Evolutionary conservation across 2,329 filamentous ascomycete species (phyloP), one percentile per base, ranked within the genome.

Genomic region (Talaromyces funiculosus): DNA sequence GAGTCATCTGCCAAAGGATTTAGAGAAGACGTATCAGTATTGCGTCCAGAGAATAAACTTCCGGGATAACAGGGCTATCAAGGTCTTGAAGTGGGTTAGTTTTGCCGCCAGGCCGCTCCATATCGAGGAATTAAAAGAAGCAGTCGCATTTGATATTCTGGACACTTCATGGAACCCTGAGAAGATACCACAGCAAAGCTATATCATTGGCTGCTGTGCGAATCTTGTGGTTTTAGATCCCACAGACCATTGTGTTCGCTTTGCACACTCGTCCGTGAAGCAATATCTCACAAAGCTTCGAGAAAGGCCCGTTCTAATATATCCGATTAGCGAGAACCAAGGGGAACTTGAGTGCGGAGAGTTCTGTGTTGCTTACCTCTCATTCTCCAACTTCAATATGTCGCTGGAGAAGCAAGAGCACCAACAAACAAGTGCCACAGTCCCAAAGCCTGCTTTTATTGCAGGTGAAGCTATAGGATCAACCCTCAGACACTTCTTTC

Each of bases 181-280:
- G 5, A 64, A 60, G 31, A 61, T 66, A n/a, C 66, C 67, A 3
- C 49, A 47, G 12, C 53, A 8, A 14, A 59, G 65, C 10, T 60
- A 65, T 49, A 22, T 68, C 9, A 51, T 67, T 20, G 63, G 64
- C 7, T 65, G 67, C 54, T 66, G 64, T 60, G 63, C 65, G 14
- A 68, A 68, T 42, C 66, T 68, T 33, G 61, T 66, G n/a, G 57
- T 65, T 6, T 24, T 63, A 4, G 66, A 68, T 54, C 40, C 59
- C 20, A 29, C 29, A 6, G 64, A 68, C 42, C 9, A 59, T 9
- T 63, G 59, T 53, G 65, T 65, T 12, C 64, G 64, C n/a, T 67
- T 68, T 54, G 65, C 66, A 37, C 66, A 68, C 56, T 51, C 66
- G 2, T 68, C 67, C 2, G 63, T 68, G n/a, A 64, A 62, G n/a